Evolutionary conservation across 495 filamentous ascomycete species (phyloP).

Genomic region (Penicillium roqueforti): DNA sequence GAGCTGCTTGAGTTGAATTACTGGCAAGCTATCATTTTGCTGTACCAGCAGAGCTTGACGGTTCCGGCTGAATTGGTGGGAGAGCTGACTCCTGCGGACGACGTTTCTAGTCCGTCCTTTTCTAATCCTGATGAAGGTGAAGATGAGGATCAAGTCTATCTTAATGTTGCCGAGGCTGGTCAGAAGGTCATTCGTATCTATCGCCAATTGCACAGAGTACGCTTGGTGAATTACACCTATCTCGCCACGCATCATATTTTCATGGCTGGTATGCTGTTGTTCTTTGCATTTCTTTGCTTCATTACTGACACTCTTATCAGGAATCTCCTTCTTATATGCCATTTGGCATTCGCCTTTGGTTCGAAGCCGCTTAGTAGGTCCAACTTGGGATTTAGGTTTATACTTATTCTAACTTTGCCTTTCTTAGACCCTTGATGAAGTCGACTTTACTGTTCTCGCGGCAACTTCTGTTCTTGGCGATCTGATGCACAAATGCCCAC

Average conservation of each 20-base stretch:
- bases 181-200: constrained; percentile 90
- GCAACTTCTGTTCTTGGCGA: constrained; percentile 83
- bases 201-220: constrained; percentile 79
- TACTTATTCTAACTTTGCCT: constrained; percentile 8
- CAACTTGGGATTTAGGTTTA: not conserved
- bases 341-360: constrained; percentile 95
- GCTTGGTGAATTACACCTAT: constrained; percentile 93
- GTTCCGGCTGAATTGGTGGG: constrained; percentile 80
- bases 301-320: constrained; percentile 30
- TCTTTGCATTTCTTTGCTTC: not conserved
- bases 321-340: constrained; percentile 93
- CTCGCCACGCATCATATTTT: constrained; percentile 96
- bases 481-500: constrained; percentile 72
- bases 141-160: constrained; percentile 84
- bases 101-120: constrained; percentile 58
- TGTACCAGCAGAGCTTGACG: constrained; percentile 86
- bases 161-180: constrained; percentile 91
- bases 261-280: constrained; percentile 69
- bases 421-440: constrained; percentile 78
- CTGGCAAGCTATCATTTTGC: constrained; percentile 96
- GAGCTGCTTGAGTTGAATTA: constrained; percentile 92
- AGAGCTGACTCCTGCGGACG: constrained; percentile 67
- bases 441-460: constrained; percentile 93
- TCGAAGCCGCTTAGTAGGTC: constrained; percentile 71
- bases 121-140: constrained; percentile 59